A percentile compares a stretch with the other conserved stretches of the same genome.
Evolutionary conservation across 2,329 filamentous ascomycete genomes (phyloP).

Genomic region (Diaporthe sp.): DNA sequence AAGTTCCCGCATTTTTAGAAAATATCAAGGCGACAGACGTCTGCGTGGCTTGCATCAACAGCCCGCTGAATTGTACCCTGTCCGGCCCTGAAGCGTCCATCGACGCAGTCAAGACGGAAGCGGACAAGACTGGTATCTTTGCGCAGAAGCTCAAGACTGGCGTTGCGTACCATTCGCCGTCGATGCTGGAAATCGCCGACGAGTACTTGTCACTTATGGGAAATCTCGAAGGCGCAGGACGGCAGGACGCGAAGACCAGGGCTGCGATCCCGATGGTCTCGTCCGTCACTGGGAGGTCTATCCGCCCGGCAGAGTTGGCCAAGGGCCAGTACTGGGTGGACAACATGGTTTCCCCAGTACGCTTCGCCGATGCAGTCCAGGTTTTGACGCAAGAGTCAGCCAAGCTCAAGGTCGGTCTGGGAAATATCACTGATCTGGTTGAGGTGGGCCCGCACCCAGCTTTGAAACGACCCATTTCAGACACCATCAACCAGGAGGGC

Average conservation of each 20-base stretch:
- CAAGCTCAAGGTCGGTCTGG: constrained; percentile 30
- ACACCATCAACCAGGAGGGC: constrained; percentile 39
- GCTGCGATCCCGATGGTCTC: constrained; percentile 41
- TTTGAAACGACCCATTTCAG: constrained; percentile 44
- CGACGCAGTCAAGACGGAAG: constrained; percentile 45
- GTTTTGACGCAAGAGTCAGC: constrained; percentile 43
- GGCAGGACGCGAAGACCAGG: constrained; percentile 40
- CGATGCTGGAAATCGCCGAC: constrained; percentile 45
- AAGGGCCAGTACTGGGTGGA: constrained; percentile 49
- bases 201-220: constrained; percentile 46
- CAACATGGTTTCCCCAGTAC: constrained; percentile 49
- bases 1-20: constrained; percentile 45
- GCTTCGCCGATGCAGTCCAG: constrained; percentile 43
- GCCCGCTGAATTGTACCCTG: constrained; percentile 49
- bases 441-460: constrained; percentile 49
- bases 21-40: constrained; percentile 34
- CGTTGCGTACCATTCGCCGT: constrained; percentile 48
- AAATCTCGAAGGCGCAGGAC: constrained; percentile 40
- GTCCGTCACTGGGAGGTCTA: constrained; percentile 45
- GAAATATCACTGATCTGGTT: constrained; percentile 32
- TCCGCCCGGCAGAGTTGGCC: constrained; percentile 44
- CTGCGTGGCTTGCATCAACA: constrained; percentile 51
- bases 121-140: constrained; percentile 47
- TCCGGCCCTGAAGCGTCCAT: constrained; percentile 47
- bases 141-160: constrained; percentile 49